phyloP scores from a whole-genome alignment of 805 yeast species.

The Suhomyces kilbournensis region DNA sequence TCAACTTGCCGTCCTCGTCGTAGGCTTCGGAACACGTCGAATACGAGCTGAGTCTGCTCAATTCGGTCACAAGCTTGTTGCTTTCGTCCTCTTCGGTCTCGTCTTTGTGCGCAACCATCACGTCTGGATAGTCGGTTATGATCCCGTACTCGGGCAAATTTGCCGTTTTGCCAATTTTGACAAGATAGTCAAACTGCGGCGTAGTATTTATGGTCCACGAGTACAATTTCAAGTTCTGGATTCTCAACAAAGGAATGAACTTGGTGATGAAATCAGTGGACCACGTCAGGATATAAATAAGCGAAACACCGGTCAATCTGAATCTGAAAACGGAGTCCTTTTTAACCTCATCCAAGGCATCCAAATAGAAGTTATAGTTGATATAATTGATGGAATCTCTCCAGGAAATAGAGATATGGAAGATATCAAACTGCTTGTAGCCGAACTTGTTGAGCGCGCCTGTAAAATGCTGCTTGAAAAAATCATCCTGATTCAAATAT shows the following conservation, averaged over 20 bases:
- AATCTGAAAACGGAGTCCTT: conserved; percentile 16
- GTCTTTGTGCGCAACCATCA: conserved; percentile 21
- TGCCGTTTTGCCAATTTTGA: conserved; percentile 21
- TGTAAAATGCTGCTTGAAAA: conserved; percentile 25
- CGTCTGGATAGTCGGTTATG: conserved; percentile 35
- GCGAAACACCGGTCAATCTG: conserved; percentile 34
- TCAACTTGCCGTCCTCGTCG: conserved; percentile 6
- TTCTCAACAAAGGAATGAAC: conserved; percentile 35
- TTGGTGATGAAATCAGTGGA: conserved; percentile 29
- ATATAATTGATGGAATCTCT: conserved; percentile 29
- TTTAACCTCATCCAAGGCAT: conserved; percentile 13
- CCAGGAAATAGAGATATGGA: conserved; percentile 37
- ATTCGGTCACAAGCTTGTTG: conserved; percentile 6
- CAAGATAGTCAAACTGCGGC: conserved; percentile 35
- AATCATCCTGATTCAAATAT: conserved; percentile 38
- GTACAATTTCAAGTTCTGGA: conserved; percentile 30
- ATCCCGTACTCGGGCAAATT: conserved; percentile 32
- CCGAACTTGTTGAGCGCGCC: conserved; percentile 15
- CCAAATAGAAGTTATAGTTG: conserved; percentile 35
- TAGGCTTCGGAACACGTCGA: conserved; percentile 5
- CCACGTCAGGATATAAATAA: conserved; percentile 40
- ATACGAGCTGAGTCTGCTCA: conserved; percentile 7
- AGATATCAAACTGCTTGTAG: conserved; percentile 28
- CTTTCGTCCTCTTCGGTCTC: conserved; percentile 2
- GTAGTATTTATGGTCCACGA: conserved; percentile 40